Evolutionary conservation across 768 basidiomycete genomes (phyloP), one percentile per base, ranked within the genome.

Genomic region (Xerocomus brunneocitrinus): DNA sequence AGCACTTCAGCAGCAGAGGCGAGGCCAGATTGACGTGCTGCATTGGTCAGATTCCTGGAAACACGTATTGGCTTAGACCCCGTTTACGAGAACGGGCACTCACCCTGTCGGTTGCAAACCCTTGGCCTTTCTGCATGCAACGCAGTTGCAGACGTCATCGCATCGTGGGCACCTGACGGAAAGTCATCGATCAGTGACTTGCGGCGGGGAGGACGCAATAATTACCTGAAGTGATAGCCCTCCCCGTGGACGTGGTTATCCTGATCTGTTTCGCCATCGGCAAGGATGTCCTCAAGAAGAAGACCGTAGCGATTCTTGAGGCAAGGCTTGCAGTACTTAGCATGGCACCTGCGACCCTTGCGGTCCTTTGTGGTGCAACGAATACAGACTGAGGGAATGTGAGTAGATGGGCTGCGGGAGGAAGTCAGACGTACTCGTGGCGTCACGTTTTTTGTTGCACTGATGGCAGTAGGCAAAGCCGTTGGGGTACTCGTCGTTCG

Each of bases 381-480:
- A 22, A 76, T 24, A 30, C 60, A 56, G n/a, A 56, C 75, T 77
- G 44, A 19, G 24, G 4, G 6, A 10, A 53, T 41, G 39, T 60
- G 35, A 65, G 54, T 39, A 43, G 14, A 52, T 13, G 36, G 5
- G 34, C 45, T 51, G 45, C 43, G 24, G 50, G 16, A 49, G 19
- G 25, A 32, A n/a, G 3, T 31, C 24, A 52, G 30, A 62, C 75
- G 47, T 43, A 85, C 87, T 70, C 43, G 70, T 62, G 28, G 66
- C 62, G 58, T 81, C 81, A 47, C 81, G 80, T 59, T 84, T 86
- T 63, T 77, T 78, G 56, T 74, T 75, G 67, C 89, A 89, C 62
- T 89, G 87, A 65, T 89, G 89, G 58, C 89, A 90, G 58, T 83
- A 80, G 47, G 80, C 67, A 45, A 65, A 75, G 62, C 61, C 77